Base-by-base conservation (phyloP, 208 protist genomes). In the Acanthamoeba sp. region DNA sequence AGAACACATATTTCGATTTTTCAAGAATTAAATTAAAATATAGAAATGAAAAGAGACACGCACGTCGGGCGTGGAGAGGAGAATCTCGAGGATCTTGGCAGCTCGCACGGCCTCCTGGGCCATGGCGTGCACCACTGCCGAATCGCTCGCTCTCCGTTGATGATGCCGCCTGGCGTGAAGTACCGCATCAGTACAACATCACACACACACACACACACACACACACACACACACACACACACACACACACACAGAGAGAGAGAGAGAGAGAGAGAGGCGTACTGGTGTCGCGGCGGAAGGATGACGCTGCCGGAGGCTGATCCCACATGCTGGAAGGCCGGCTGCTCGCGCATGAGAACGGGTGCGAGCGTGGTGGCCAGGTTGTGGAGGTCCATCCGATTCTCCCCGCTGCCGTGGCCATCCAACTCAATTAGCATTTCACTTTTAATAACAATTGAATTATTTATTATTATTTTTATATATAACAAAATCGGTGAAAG, bases 381-480 rank as follows among this genome's bases (percentile, higher is more conserved):
- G 29, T 76, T 76, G 36, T 76, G 66, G 16, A 76, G 66, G 36
- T 76, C 66, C 66, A 76, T 76, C n/a, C 66, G n/a, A 36, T 76
- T 76, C 32, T 76, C 66, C 12, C 29, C 66, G 66, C 66, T 76
- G 66, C 45, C n/a, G n/a, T n/a, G n/a, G n/a, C n/a, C n/a, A n/a
- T n/a, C n/a, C n/a, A n/a, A n/a, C n/a, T n/a, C n/a, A n/a, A n/a
- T n/a, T n/a, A 50, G 45, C 45, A 50, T 50, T 20, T 20, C 45
- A 50, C 2, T 16, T 24, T 62, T n/a, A n/a, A n/a, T 62, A 62
- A 62, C 5, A 50, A 10, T 20, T 50, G 5, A 1, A 50, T 14
- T 20, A 50, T 20, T 50, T 20, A 48, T 48, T 10, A 48, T 48
- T 10, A 48, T 48, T 48, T 48, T 10, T 48, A 2, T 48, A 10